phyloP scores from a whole-genome alignment of 1,284 basidiomycete species.

The Sanghuangporus weigelae region DNA sequence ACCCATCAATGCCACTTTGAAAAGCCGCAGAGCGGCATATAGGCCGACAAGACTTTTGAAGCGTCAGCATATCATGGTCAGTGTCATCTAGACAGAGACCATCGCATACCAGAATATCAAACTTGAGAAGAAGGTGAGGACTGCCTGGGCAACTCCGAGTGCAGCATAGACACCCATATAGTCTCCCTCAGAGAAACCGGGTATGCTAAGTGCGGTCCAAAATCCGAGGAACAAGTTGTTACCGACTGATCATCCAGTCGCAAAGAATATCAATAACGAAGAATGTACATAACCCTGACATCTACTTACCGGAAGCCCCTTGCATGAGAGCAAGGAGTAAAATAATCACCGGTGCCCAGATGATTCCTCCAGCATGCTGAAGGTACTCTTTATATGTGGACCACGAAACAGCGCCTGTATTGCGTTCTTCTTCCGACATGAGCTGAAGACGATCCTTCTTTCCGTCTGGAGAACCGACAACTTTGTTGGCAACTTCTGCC shows the following conservation, averaged over 20 bases:
- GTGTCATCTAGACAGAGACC: not conserved
- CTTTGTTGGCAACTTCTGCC: slow-evolving; percentile 24
- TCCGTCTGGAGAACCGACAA: slow-evolving; percentile 22
- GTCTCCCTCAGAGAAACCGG: slow-evolving; percentile 48
- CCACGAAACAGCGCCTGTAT: slow-evolving; percentile 46
- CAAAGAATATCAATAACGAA: not conserved
- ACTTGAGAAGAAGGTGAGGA: slow-evolving; percentile 52
- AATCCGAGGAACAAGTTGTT: slow-evolving; percentile 38
- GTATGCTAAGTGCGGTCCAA: slow-evolving; percentile 34
- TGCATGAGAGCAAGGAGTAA: slow-evolving; percentile 21
- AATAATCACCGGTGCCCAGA: slow-evolving; percentile 21
- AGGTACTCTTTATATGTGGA: slow-evolving; percentile 52
- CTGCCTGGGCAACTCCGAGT: slow-evolving; percentile 50
- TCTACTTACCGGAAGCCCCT: slow-evolving; percentile 23
- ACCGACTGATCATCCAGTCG: slow-evolving; percentile 25
- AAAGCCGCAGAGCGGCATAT: slow-evolving; percentile 55
- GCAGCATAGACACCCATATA: slow-evolving; percentile 71
- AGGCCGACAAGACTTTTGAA: slow-evolving; percentile 48
- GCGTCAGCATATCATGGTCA: not conserved
- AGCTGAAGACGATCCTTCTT: slow-evolving; percentile 30
- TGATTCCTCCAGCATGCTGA: slow-evolving; percentile 27
- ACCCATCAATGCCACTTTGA: slow-evolving; percentile 47
- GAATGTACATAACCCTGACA: not conserved
- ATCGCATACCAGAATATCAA: slow-evolving; percentile 45
- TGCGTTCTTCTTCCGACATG: slow-evolving; percentile 54